Percentiles rank a stretch among this genome's conserved stretches.
Evolutionary conservation across 139 green algal genomes (phyloP).

Genomic region (Desmodesmus armatus): DNA sequence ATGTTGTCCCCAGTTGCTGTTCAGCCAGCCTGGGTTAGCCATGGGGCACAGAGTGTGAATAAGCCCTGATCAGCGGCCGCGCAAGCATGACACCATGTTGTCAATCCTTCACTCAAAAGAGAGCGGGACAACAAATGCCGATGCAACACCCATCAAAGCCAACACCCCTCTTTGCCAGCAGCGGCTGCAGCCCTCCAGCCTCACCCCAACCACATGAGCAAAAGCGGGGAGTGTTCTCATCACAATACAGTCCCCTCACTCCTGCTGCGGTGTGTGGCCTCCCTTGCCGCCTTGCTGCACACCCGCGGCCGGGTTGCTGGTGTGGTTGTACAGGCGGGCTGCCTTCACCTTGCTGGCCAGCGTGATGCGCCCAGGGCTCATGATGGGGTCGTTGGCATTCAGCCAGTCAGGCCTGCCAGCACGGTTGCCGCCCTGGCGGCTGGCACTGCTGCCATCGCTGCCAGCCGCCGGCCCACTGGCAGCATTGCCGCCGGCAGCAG

Average conservation of each 20-base stretch:
- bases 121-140: no score
- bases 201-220: no score
- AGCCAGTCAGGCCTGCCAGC: neutral
- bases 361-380: constrained; percentile 35
- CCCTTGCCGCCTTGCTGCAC: neutral
- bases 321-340: constrained; percentile 6
- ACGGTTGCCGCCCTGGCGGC: neutral
- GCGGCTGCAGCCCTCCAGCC: no score
- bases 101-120: no score
- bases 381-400: constrained; percentile 27
- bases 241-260: neutral
- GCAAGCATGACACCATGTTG: no score
- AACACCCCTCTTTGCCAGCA: no score
- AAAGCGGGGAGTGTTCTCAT: no score
- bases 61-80: no score
- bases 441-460: neutral
- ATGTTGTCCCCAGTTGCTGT: no score
- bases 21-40: no score
- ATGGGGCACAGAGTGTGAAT: no score
- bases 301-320: neutral
- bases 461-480: neutral
- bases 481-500: neutral
- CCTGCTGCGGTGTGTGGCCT: neutral
- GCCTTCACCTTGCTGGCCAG: constrained; percentile 42
- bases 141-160: no score